A percentile compares a stretch with the other conserved stretches of the same genome.
Evolutionary conservation across 805 yeast genomes (phyloP).

Genomic region (Ogataea trehaloabstinens): DNA sequence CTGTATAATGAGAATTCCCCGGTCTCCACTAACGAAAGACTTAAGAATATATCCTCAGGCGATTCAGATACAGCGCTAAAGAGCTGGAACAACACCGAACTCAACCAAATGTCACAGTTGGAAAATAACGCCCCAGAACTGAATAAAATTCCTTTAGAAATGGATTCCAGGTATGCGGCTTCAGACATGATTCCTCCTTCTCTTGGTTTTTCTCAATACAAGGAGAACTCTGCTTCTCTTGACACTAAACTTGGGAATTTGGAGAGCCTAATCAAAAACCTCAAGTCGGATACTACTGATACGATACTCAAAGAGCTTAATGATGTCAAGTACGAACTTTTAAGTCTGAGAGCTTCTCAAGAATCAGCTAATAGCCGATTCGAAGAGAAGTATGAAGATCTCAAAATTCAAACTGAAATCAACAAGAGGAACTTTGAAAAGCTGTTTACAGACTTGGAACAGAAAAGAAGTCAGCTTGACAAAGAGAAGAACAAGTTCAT

Average conservation of each 20-base stretch:
- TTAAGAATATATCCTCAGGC: not conserved
- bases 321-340: slow-evolving; percentile 22
- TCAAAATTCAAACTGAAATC: slow-evolving; percentile 47
- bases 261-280: slow-evolving; percentile 19
- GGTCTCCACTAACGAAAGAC: not conserved
- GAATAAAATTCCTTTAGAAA: too few species aligned
- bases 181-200: not conserved
- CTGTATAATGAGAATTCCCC: slow-evolving; percentile 25
- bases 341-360: slow-evolving; percentile 24
- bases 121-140: not conserved
- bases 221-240: not conserved
- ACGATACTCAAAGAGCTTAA: slow-evolving; percentile 19
- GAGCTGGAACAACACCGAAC: slow-evolving; percentile 8
- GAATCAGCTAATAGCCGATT: slow-evolving; percentile 60
- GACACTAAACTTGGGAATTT: slow-evolving; percentile 10
- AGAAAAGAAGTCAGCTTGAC: slow-evolving; percentile 26
- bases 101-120: slow-evolving; percentile 1
- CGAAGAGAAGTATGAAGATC: slow-evolving; percentile 65
- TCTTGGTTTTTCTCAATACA: not conserved
- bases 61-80: slow-evolving; percentile 3
- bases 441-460: slow-evolving; percentile 23
- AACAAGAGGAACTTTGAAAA: slow-evolving; percentile 25
- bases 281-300: slow-evolving; percentile 15
- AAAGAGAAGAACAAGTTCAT: slow-evolving; percentile 26
- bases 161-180: not conserved